phyloP scores from a whole-genome alignment of 192 early-diverging fungal species.

The Chytriomyces hyalinus region DNA sequence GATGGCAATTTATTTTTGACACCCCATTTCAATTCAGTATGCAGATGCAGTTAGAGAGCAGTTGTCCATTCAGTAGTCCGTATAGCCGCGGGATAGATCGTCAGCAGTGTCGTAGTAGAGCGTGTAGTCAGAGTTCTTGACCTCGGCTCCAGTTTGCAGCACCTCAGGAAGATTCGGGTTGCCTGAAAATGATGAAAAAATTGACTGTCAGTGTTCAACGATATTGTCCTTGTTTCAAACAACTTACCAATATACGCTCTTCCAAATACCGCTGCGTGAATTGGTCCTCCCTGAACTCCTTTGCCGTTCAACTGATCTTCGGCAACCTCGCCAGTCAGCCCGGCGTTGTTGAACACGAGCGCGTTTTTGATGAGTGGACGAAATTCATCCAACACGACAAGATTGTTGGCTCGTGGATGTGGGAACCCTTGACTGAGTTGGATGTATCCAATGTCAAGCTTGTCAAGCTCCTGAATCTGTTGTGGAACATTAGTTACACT shows the following conservation, averaged over 20 bases:
- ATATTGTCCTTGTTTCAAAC: too few species aligned
- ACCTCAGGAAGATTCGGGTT: slow-evolving; percentile 11
- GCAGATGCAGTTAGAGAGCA: too few species aligned
- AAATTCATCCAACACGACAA: slow-evolving; percentile 13
- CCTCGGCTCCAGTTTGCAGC: neutral
- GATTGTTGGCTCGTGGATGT: slow-evolving; percentile 7
- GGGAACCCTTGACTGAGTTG: slow-evolving; percentile 7
- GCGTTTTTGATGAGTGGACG: slow-evolving; percentile 23
- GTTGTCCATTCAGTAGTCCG: slow-evolving; percentile 1
- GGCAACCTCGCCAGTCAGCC: slow-evolving; percentile 2
- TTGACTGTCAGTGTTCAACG: too few species aligned
- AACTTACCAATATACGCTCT: slow-evolving; percentile 12
- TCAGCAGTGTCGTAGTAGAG: neutral
- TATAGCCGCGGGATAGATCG: neutral
- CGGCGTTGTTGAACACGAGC: slow-evolving; percentile 5
- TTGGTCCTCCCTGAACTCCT: neutral
- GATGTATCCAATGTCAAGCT: slow-evolving; percentile 31
- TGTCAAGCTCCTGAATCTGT: slow-evolving; percentile 27
- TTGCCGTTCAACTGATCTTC: slow-evolving; percentile 6
- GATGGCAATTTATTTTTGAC: neutral
- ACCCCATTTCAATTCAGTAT: too few species aligned
- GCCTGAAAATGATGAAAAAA: neutral
- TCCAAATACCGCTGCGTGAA: slow-evolving; percentile 24
- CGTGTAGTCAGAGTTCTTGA: slow-evolving; percentile 15
- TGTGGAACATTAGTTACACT: neutral